A percentile compares a stretch with the other conserved stretches of the same genome.
Conservation (phyloP, 306 rosid species). For the Trifolium fragiferum region DNA sequence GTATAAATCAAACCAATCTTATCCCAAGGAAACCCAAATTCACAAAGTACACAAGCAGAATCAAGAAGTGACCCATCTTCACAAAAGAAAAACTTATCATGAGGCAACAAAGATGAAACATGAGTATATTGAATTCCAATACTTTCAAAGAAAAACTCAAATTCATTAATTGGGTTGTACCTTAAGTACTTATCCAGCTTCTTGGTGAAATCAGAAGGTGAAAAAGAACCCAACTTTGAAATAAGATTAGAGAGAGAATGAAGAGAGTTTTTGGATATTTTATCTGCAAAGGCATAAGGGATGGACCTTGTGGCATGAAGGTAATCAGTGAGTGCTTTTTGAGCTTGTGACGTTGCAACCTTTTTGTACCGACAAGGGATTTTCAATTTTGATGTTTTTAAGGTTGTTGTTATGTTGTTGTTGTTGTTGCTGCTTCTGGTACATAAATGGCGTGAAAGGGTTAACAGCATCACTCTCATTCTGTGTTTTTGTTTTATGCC, state of each 20-base stretch:
- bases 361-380: conserved; percentile 56
- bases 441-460: conserved; percentile 49
- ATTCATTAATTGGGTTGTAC: conserved; percentile 86
- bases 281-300: conserved; percentile 72
- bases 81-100: conserved; percentile 66
- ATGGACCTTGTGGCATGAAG: conserved; percentile 69
- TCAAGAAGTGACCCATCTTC: conserved; percentile 62
- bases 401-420: background rate
- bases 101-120: conserved; percentile 51
- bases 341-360: conserved; percentile 55
- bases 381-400: conserved; percentile 31
- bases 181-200: conserved; percentile 60
- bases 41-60: conserved; percentile 65
- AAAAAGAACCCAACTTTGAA: conserved; percentile 43
- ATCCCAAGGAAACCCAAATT: conserved; percentile 86
- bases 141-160: conserved; percentile 85
- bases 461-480: conserved; percentile 17
- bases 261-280: conserved; percentile 58
- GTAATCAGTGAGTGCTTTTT: conserved; percentile 63
- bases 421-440: background rate
- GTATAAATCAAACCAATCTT: conserved; percentile 62
- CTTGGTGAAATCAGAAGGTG: conserved; percentile 46
- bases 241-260: conserved; percentile 59
- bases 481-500: background rate
- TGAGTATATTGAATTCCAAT: conserved; percentile 61